Evolutionary conservation across 2,329 filamentous ascomycete species (phyloP), one percentile per base, ranked within the genome.

Genomic region (Talaromyces albobiverticillius): DNA sequence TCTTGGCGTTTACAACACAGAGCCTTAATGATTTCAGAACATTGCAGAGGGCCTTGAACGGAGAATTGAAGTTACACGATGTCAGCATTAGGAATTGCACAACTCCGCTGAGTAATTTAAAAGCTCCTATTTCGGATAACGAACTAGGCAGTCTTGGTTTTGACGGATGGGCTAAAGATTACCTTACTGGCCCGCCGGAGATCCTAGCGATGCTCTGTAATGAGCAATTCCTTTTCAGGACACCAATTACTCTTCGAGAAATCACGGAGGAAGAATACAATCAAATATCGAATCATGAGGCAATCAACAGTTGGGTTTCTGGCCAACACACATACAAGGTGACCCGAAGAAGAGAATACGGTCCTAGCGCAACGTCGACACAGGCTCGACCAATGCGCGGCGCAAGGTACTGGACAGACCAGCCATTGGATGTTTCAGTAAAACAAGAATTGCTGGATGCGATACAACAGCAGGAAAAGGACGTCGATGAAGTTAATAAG

Each of bases 161-260:
- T 47, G 87, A 95, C 59, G 85, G 87, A 2, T 96, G 88, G 74
- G 85, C 90, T 0, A 78, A 89, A 23, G 88, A 97, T 64, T 89
- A 82, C 55, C 67, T 99, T 5, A 80, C 86, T 31, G 94, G 93
- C 0, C 95, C 95, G 0, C n/a, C n/a, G n/a, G n/a, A n/a, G 84
- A 87, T 1, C 82, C 75, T 97, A 31, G 87, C 90, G 6, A 94
- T 95, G 88, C 81, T 99, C 20, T 96, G 91, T 69, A 81, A 84
- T 11, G 86, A 89, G 61, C 83, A 81, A 55, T 80, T 76, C 51
- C 71, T 96, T 6, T 84, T 95, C 62, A 75, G 77, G 23, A 86
- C 86, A 5, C 90, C 84, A 0, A 80, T 93, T 42, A 78, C 82
- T 14, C 74, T 85, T 13, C 69, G 68, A 4, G 83, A 89, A 9